phyloP scores from a whole-genome alignment of 2,329 filamentous ascomycete species.

The Cladosporium velox region DNA sequence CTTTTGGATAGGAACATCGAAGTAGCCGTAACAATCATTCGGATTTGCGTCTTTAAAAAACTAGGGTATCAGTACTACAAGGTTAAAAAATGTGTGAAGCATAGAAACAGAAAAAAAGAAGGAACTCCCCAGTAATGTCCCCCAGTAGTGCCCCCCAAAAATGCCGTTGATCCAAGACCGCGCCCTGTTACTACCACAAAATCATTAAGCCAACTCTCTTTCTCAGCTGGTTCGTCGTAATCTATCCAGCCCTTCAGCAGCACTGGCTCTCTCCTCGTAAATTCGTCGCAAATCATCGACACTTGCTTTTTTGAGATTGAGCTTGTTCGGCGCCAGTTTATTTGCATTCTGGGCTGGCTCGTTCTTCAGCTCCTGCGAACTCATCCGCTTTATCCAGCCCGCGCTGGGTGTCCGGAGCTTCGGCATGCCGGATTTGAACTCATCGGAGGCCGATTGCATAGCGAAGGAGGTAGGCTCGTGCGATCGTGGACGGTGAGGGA shows the following conservation, averaged over 20 bases:
- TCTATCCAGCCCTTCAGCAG: conserved; percentile 33
- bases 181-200: background rate
- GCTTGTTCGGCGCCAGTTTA: conserved; percentile 28
- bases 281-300: conserved; percentile 51
- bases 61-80: background rate
- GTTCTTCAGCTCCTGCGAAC: conserved; percentile 42
- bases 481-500: conserved; percentile 8
- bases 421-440: conserved; percentile 23
- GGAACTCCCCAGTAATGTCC: background rate
- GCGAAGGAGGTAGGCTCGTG: conserved; percentile 15
- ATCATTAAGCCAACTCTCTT: background rate
- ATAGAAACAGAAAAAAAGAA: background rate
- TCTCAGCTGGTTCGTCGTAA: background rate
- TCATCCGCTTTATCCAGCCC: conserved; percentile 49
- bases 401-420: conserved; percentile 42
- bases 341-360: background rate
- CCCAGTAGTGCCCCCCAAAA: background rate
- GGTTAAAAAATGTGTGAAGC: background rate
- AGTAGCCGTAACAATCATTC: background rate
- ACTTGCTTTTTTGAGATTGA: conserved; percentile 47
- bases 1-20: background rate
- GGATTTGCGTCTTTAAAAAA: background rate
- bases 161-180: background rate
- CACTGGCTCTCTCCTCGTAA: conserved; percentile 51
- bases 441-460: conserved; percentile 6